Conservation (phyloP, 108 stramenopile genomes). For the Nitzschia inconspicua region DNA sequence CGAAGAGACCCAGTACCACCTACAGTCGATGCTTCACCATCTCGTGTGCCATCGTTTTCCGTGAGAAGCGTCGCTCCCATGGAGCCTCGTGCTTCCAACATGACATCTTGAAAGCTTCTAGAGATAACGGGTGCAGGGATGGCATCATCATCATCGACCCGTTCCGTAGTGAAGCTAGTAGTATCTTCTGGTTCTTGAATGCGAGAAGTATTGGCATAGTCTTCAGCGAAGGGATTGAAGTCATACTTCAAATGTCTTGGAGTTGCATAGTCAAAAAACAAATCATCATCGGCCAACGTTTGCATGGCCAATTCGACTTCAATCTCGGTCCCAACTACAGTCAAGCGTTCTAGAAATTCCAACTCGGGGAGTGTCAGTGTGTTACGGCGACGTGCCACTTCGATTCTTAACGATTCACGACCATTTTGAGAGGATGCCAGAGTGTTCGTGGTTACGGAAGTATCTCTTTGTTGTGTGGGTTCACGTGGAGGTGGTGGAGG, state of each 20-base stretch:
- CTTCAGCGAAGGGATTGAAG: neutral
- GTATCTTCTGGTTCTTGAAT: neutral
- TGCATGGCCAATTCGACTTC: constrained; percentile 34
- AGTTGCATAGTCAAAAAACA: constrained; percentile 40
- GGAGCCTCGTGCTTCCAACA: too few species aligned
- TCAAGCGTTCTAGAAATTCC: constrained; percentile 32
- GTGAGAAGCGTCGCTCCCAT: too few species aligned
- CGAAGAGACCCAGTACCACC: constrained; percentile 1
- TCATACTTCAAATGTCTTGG: constrained; percentile 10
- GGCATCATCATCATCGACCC: neutral
- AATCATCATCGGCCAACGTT: constrained; percentile 27
- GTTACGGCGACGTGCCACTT: constrained; percentile 18
- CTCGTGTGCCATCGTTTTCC: constrained; percentile 2
- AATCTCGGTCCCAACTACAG: constrained; percentile 29
- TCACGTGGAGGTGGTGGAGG: too few species aligned
- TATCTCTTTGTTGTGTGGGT: too few species aligned
- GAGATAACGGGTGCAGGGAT: neutral
- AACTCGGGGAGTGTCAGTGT: constrained; percentile 33
- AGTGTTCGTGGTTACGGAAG: too few species aligned
- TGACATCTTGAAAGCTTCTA: too few species aligned
- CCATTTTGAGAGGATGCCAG: neutral
- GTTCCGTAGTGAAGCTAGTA: neutral
- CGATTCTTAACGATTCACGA: constrained; percentile 16
- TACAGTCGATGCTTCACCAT: neutral
- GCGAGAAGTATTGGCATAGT: neutral